These are phyloP conservation scores for Hippophae rhamnoides DNA, from an alignment of 306 rosid species.

Conservation along the genomic window DNA sequence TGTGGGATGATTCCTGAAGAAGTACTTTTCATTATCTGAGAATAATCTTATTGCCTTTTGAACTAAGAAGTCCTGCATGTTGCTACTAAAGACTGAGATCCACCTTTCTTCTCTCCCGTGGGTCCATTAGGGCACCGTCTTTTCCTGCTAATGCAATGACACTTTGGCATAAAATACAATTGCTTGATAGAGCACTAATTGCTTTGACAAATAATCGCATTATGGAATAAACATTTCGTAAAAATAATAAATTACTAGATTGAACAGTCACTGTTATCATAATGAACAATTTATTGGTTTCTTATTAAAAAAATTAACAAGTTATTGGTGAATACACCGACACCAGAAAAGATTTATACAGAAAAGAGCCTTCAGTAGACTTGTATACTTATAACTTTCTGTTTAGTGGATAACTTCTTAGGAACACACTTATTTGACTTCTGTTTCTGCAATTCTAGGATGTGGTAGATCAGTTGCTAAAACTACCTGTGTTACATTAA, in stretches of 20 bases:
- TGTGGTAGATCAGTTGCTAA: not conserved
- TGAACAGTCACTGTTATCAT: too few species aligned
- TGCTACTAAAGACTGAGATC: slow-evolving; percentile 4
- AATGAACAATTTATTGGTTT: too few species aligned
- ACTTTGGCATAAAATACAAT: not conserved
- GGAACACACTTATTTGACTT: not conserved
- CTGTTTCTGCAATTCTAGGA: not conserved
- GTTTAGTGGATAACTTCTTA: too few species aligned
- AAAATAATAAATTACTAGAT: too few species aligned
- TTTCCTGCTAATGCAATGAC: slow-evolving; percentile 2
- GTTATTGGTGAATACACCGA: too few species aligned
- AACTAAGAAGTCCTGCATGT: not conserved
- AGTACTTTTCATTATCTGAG: not conserved
- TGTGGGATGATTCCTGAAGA: slow-evolving; percentile 4
- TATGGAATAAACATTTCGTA: not conserved
- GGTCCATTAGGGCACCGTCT: slow-evolving; percentile 3
- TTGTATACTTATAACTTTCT: too few species aligned
- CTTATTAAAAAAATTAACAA: too few species aligned
- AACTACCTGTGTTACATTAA: not conserved
- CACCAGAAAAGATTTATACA: too few species aligned
- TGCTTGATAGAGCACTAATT: not conserved
- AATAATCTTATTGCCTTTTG: slow-evolving; percentile 1
- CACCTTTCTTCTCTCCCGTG: not conserved
- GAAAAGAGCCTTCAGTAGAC: too few species aligned
- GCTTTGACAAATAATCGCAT: not conserved